Conservation (phyloP, 228 moss, liverwort and hornwort genomes). For the Sphagnum magellanicum region DNA sequence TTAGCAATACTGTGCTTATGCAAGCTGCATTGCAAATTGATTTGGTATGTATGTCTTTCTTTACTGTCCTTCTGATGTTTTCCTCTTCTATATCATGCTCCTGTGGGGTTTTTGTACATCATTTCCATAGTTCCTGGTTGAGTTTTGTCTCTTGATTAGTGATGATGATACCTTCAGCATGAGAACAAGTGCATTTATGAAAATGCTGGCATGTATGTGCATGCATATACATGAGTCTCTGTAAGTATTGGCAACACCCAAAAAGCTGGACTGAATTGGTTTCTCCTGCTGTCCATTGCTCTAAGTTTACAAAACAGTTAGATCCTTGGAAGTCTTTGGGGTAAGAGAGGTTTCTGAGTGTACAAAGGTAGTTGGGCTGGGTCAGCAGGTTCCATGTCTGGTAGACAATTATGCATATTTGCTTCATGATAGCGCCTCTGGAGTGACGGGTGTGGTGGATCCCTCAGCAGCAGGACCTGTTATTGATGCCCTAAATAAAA, state of each 20-base stretch:
- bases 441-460: slow-evolving; percentile 79
- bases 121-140: not conserved
- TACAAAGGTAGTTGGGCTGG: not conserved
- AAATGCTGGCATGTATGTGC: not conserved
- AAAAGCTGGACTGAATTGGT: not conserved
- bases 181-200: not conserved
- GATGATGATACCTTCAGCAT: not conserved
- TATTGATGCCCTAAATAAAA: slow-evolving; percentile 60
- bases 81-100: not conserved
- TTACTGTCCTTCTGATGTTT: not conserved
- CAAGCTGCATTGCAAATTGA: slow-evolving; percentile 43
- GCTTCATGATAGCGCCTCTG: slow-evolving; percentile 66
- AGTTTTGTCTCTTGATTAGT: not conserved
- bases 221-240: not conserved
- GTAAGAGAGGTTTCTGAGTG: not conserved
- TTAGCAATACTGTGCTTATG: slow-evolving; percentile 19
- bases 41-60: slow-evolving; percentile 16
- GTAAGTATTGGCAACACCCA: too few species aligned
- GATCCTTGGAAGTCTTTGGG: not conserved
- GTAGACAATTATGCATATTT: slow-evolving; percentile 96
- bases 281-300: not conserved
- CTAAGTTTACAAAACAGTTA: not conserved
- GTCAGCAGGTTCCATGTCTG: slow-evolving; percentile 82
- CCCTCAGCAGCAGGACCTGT: slow-evolving; percentile 93
- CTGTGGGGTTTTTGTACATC: not conserved